These are phyloP conservation scores for Cardiosporidium cionae DNA, from an alignment of 169 alveolate genomes.

Conservation along the genomic window DNA sequence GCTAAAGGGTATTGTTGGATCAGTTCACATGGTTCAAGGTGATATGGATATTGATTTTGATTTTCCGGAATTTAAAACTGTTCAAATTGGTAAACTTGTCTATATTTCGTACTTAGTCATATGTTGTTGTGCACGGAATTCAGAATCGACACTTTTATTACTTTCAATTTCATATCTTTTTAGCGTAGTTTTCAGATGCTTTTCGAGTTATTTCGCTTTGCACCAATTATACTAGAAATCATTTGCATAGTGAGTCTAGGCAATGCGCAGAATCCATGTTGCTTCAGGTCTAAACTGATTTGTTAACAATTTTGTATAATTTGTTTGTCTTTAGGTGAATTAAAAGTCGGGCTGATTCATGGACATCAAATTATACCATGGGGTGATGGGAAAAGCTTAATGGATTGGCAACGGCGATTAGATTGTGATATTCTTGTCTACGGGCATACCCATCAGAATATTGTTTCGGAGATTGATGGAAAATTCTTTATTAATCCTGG, in stretches of 20 bases:
- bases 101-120: neutral
- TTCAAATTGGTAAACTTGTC: slow-evolving; percentile 44
- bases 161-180: neutral
- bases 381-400: slow-evolving; percentile 82
- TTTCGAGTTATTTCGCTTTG: too few species aligned
- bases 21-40: slow-evolving; percentile 81
- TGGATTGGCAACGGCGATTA: slow-evolving; percentile 66
- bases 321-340: slow-evolving; percentile 63
- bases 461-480: slow-evolving; percentile 64
- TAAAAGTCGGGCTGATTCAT: slow-evolving; percentile 83
- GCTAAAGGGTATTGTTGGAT: slow-evolving; percentile 69
- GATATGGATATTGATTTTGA: slow-evolving; percentile 67
- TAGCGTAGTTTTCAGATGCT: too few species aligned
- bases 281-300: too few species aligned
- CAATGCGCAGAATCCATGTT: too few species aligned
- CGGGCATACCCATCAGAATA: slow-evolving; percentile 80
- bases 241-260: too few species aligned
- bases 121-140: neutral
- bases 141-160: neutral
- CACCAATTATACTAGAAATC: too few species aligned
- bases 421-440: slow-evolving; percentile 79
- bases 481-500: slow-evolving; percentile 87
- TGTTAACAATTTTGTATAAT: too few species aligned
- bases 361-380: slow-evolving; percentile 89
- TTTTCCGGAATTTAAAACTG: slow-evolving; percentile 74